Conservation (phyloP, 345 rosid species). For the Salix koriyanagi region DNA sequence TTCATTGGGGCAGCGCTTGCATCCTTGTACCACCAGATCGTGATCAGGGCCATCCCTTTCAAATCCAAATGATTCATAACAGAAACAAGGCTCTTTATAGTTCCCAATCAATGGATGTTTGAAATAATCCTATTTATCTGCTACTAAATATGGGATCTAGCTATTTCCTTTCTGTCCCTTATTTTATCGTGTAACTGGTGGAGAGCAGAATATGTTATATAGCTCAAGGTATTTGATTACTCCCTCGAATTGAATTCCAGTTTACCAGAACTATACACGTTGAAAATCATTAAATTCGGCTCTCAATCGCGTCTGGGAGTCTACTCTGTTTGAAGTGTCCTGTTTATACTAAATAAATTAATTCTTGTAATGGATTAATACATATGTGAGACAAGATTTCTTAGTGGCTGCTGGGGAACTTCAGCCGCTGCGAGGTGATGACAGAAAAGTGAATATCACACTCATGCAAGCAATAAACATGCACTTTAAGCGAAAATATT, state of each 20-base stretch:
- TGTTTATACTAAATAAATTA: background rate
- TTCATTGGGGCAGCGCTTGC: conserved; percentile 21
- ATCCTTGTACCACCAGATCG: conserved; percentile 17
- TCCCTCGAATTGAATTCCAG: background rate
- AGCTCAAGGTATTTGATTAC: background rate
- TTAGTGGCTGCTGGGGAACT: background rate
- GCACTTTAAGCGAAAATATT: background rate
- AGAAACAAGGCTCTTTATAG: background rate
- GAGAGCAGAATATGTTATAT: background rate
- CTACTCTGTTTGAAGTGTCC: background rate
- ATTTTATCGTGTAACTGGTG: background rate
- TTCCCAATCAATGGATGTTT: background rate
- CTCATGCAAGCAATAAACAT: background rate
- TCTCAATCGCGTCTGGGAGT: background rate
- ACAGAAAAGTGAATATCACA: background rate
- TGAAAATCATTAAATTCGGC: background rate
- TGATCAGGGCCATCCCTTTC: conserved; percentile 21
- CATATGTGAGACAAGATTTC: background rate
- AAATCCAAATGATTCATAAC: conserved; percentile 2
- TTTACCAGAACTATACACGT: background rate
- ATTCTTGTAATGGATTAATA: background rate
- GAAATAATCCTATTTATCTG: background rate
- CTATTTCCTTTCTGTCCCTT: background rate
- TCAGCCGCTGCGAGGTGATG: background rate
- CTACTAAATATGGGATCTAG: background rate